phyloP scores from a whole-genome alignment of 1,284 basidiomycete genomes.

The Sporisorium iseilematis-ciliati region DNA sequence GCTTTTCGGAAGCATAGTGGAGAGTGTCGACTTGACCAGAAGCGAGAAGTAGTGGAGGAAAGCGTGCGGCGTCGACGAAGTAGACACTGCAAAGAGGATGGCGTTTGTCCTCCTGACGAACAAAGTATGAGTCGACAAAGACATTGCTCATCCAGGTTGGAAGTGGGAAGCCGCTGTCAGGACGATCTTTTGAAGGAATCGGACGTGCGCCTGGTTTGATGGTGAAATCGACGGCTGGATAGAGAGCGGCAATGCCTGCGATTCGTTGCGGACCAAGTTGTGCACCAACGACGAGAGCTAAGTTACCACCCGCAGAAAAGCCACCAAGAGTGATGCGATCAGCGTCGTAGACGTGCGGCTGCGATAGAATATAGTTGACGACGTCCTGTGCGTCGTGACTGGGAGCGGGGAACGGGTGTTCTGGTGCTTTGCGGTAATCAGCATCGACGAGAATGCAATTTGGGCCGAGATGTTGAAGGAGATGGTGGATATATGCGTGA shows the following conservation, averaged over 20 bases:
- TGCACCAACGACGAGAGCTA: conserved; percentile 50
- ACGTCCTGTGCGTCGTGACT: conserved; percentile 53
- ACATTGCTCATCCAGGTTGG: conserved; percentile 44
- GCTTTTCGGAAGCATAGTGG: conserved; percentile 46
- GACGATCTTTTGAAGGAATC: conserved; percentile 19
- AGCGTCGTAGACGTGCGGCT: conserved; percentile 42
- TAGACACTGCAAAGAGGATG: conserved; percentile 52
- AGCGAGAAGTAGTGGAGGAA: conserved; percentile 49
- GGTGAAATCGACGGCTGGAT: conserved; percentile 54
- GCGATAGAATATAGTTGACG: conserved; percentile 39
- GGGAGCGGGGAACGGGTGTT: conserved; percentile 61
- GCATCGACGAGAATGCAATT: conserved; percentile 53
- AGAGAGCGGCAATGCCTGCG: conserved; percentile 44
- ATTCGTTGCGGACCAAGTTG: conserved; percentile 49
- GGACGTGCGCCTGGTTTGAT: conserved; percentile 26
- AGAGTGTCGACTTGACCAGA: conserved; percentile 58
- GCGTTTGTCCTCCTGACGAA: conserved; percentile 24
- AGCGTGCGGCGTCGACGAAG: conserved; percentile 29
- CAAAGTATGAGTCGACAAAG: conserved; percentile 57
- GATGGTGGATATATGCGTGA: conserved; percentile 18
- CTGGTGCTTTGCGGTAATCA: conserved; percentile 66
- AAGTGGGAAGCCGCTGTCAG: conserved; percentile 47
- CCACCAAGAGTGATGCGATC: conserved; percentile 56
- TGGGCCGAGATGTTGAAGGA: conserved; percentile 28
- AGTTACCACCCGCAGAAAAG: conserved; percentile 62